These are phyloP conservation scores for Phaeoacremonium minimum DNA, from an alignment of 2,329 filamentous ascomycete genomes.

Conservation along the genomic window DNA sequence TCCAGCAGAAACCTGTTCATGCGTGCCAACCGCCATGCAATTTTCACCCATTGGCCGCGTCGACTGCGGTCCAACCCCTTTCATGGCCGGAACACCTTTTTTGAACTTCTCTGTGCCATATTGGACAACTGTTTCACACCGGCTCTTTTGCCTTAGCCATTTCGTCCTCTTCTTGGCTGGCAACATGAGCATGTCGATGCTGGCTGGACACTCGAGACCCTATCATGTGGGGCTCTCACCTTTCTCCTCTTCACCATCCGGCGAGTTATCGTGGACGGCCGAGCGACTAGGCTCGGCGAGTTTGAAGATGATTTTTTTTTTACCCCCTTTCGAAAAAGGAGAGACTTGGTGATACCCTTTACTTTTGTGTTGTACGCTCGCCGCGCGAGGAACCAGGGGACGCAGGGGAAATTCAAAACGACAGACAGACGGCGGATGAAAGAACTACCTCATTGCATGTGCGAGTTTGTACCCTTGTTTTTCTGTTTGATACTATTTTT, in stretches of 20 bases:
- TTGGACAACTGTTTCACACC: background rate
- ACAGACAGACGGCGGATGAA: no score
- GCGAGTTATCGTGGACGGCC: background rate
- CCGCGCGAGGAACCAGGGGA: no score
- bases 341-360: no score
- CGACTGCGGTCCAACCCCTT: background rate
- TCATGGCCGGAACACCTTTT: background rate
- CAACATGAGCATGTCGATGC: background rate
- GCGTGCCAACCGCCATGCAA: background rate
- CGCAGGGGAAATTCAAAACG: no score
- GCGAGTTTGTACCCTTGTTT: no score
- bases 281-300: background rate
- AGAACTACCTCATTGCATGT: no score
- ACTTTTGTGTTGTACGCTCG: no score
- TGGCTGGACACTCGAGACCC: background rate
- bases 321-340: no score
- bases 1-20: background rate
- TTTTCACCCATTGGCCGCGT: background rate
- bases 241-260: background rate
- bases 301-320: no score
- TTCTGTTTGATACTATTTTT: no score
- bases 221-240: background rate
- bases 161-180: background rate
- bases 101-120: background rate
- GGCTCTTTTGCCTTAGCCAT: no score